Evolutionary conservation across 352 stramenopile species (phyloP), one percentile per base, ranked within the genome.

Genomic region (Blastocystis sp.): DNA sequence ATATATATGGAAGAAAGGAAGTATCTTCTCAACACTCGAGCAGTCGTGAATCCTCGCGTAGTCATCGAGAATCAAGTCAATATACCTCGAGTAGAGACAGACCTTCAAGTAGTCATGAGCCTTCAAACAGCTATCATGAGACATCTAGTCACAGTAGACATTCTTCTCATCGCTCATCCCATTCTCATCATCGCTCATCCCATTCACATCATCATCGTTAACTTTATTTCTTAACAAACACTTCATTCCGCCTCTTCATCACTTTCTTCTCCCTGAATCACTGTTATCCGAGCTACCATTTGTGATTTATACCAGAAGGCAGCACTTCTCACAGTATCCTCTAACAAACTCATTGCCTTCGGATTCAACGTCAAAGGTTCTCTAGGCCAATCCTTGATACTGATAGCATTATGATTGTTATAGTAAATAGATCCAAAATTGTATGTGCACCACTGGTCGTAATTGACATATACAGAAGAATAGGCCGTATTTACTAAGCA

Each of bases 401-500:
- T 40, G 22, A 56, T 84, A 51, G 27, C 48, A 37, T 64, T 64
- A 17, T 68, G 73, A 30, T 30, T 56, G 22, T 58, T 64, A n/a
- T 62, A 68, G 53, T 84, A 84, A 30, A 84, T 44, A 5, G 73
- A 84, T 11, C 73, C 73, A 44, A 84, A 84, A 6, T 19, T 40
- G 30, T 84, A 84, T n/a, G 53, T 11, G 5, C 51, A 64, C 22
- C 30, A 22, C 73, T 22, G 9, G 22, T 53, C 53, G 11, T 54
- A 64, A 27, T 42, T 53, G 0, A 68, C 19, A 24, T 51, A 58
- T 0, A 84, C 53, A 22, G 42, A 33, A 9, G 42, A 66, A 35
- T 51, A 44, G 19, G 42, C 73, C 4, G 73, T 84, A 42, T 84
- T 84, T 33, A 84, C 68, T 22, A 84, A n/a, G 22, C 73, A 84